Percentiles rank a stretch among this genome's conserved stretches.
Conservation (phyloP, 2,329 filamentous ascomycete species). For the Didymella pomorum region DNA sequence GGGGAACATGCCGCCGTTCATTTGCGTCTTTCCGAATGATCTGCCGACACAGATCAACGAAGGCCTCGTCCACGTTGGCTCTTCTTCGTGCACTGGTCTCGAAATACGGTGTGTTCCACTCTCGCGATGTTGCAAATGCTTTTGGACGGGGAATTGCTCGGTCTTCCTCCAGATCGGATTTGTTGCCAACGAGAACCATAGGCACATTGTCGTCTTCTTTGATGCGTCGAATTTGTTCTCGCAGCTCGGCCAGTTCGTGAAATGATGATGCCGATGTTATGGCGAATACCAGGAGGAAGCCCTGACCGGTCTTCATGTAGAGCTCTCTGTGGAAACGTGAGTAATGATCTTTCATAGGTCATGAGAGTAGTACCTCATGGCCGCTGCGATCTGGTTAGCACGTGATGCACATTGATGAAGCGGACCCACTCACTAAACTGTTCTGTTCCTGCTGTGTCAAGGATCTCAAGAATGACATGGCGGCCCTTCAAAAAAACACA, state of each 20-base stretch:
- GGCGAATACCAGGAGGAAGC: slow-evolving; percentile 90
- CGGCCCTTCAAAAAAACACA: slow-evolving; percentile 72
- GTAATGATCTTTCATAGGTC: slow-evolving; percentile 20
- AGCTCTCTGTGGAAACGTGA: slow-evolving; percentile 39
- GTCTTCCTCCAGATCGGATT: slow-evolving; percentile 88
- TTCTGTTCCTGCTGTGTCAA: slow-evolving; percentile 90
- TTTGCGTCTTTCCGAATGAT: slow-evolving; percentile 78
- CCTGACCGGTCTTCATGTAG: slow-evolving; percentile 90
- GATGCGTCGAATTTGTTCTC: slow-evolving; percentile 89
- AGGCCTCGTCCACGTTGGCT: slow-evolving; percentile 91
- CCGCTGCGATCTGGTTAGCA: slow-evolving; percentile 38
- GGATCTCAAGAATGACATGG: slow-evolving; percentile 88
- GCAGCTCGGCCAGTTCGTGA: slow-evolving; percentile 78
- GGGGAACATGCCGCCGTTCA: slow-evolving; percentile 33
- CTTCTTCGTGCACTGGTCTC: slow-evolving; percentile 84
- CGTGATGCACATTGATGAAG: not conserved
- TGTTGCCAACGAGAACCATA: slow-evolving; percentile 92
- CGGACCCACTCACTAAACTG: slow-evolving; percentile 77
- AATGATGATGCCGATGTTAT: slow-evolving; percentile 88
- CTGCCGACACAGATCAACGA: slow-evolving; percentile 82
- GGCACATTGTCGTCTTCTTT: slow-evolving; percentile 87
- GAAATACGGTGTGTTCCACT: slow-evolving; percentile 89
- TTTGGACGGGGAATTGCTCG: slow-evolving; percentile 78
- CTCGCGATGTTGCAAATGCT: slow-evolving; percentile 84
- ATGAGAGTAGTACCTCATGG: slow-evolving; percentile 45